phyloP scores from a whole-genome alignment of 78 protist species.

The Dictyostelium citrinum region DNA sequence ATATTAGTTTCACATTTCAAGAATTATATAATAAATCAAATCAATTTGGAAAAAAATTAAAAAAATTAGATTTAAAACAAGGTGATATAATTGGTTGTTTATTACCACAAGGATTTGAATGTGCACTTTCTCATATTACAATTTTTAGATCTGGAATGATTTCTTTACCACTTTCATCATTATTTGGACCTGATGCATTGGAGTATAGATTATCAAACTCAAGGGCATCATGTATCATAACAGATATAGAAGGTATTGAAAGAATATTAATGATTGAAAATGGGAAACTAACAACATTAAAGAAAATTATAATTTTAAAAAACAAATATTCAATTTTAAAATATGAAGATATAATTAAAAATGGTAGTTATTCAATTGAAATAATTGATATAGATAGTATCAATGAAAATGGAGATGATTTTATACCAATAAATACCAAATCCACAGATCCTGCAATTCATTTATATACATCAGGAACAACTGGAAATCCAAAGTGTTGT shows the following conservation, averaged over 20 bases:
- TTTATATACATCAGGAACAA: constrained; percentile 38
- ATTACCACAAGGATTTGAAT: constrained; percentile 28
- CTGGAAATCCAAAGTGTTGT: constrained; percentile 59
- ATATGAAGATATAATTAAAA: neutral
- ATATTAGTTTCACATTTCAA: constrained; percentile 15
- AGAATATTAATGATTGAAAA: neutral
- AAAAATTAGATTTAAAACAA: neutral
- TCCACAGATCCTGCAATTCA: constrained; percentile 25
- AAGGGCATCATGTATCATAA: neutral
- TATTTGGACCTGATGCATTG: constrained; percentile 41
- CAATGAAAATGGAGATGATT: neutral
- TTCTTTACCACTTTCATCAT: constrained; percentile 16
- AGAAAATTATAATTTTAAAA: constrained; percentile 23
- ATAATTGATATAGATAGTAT: neutral
- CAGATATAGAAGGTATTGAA: neutral
- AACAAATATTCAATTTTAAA: neutral
- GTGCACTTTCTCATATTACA: neutral
- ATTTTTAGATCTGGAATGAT: constrained; percentile 2
- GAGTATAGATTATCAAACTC: constrained; percentile 10
- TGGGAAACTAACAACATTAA: neutral
- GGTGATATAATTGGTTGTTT: constrained; percentile 20
- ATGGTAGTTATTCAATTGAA: neutral
- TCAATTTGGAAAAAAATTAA: constrained; percentile 18
- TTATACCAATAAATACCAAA: constrained; percentile 14
- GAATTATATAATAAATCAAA: constrained; percentile 27